Percentiles rank a stretch among this genome's conserved stretches.
These are phyloP conservation scores for Trametes cingulata DNA, from an alignment of 768 basidiomycete genomes.

Conservation along the genomic window DNA sequence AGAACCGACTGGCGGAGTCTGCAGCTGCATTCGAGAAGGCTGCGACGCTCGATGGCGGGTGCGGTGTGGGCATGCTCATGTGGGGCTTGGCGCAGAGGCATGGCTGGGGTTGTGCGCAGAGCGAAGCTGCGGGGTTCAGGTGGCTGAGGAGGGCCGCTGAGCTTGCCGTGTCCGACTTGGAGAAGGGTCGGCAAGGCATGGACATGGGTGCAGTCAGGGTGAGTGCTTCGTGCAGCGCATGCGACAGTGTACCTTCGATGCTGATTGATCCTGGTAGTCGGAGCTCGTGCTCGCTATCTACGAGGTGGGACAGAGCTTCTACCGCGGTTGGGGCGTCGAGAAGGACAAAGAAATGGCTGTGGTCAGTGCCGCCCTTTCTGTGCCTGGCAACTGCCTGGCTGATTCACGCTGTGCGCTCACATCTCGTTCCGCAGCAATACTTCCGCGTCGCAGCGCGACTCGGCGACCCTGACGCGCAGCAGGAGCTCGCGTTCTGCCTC, in stretches of 20 bases:
- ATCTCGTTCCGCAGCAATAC: constrained; percentile 58
- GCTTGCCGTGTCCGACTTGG: constrained; percentile 73
- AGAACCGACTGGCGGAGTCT: constrained; percentile 66
- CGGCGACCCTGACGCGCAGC: constrained; percentile 86
- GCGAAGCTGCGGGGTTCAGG: constrained; percentile 76
- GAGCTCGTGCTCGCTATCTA: constrained; percentile 89
- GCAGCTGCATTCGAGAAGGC: constrained; percentile 76
- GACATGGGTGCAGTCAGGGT: constrained; percentile 60
- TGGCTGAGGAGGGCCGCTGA: constrained; percentile 87
- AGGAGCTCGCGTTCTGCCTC: constrained; percentile 81
- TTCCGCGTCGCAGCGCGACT: constrained; percentile 81
- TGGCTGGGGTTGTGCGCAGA: constrained; percentile 85
- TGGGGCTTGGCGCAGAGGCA: constrained; percentile 84
- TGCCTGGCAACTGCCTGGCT: background rate
- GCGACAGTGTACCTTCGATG: background rate
- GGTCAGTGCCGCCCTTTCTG: constrained; percentile 43
- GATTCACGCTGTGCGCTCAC: background rate
- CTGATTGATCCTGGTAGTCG: constrained; percentile 39
- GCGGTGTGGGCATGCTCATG: constrained; percentile 90
- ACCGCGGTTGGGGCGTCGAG: constrained; percentile 86
- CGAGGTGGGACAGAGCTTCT: constrained; percentile 91
- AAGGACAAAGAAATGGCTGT: constrained; percentile 92
- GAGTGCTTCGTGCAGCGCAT: constrained; percentile 6
- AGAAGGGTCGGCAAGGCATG: constrained; percentile 54
- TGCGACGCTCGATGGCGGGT: constrained; percentile 74